Conservation (phyloP, 202 grass and related monocot genomes). For the Setaria viridis region DNA sequence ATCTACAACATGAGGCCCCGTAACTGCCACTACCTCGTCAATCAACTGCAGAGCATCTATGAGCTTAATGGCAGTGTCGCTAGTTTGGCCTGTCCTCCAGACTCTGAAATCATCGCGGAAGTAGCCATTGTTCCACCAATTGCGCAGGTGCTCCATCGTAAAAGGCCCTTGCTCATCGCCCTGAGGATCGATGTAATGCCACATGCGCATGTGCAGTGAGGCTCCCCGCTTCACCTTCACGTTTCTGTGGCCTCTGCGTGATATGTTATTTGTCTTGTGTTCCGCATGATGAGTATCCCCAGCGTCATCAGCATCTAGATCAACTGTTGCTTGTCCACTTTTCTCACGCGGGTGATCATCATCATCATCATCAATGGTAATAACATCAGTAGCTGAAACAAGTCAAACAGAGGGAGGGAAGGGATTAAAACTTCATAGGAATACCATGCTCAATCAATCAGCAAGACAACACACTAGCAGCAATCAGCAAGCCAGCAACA, state of each 20-base stretch:
- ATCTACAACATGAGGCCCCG: neutral
- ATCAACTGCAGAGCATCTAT: slow-evolving; percentile 44
- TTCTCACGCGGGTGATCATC: slow-evolving; percentile 3
- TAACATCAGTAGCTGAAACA: slow-evolving; percentile 41
- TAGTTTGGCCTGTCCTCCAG: slow-evolving; percentile 62
- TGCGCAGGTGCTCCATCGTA: slow-evolving; percentile 34
- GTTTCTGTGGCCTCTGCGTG: neutral
- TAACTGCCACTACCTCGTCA: neutral
- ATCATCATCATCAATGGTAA: slow-evolving; percentile 42
- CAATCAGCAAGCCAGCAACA: neutral
- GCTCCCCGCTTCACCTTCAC: neutral
- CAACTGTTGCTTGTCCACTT: slow-evolving; percentile 3
- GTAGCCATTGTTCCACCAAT: slow-evolving; percentile 47
- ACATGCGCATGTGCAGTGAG: neutral
- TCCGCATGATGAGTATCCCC: neutral
- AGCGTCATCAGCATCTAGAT: slow-evolving; percentile 33
- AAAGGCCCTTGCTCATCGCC: slow-evolving; percentile 73
- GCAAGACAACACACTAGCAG: neutral
- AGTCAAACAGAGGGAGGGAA: neutral
- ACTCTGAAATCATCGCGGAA: slow-evolving; percentile 67
- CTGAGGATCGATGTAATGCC: slow-evolving; percentile 72
- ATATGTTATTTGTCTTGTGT: neutral
- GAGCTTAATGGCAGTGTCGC: slow-evolving; percentile 55
- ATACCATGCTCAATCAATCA: slow-evolving; percentile 8
- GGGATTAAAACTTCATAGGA: neutral